Conservation (phyloP, 129 eudicot genomes). For the Artemisia argyi region DNA sequence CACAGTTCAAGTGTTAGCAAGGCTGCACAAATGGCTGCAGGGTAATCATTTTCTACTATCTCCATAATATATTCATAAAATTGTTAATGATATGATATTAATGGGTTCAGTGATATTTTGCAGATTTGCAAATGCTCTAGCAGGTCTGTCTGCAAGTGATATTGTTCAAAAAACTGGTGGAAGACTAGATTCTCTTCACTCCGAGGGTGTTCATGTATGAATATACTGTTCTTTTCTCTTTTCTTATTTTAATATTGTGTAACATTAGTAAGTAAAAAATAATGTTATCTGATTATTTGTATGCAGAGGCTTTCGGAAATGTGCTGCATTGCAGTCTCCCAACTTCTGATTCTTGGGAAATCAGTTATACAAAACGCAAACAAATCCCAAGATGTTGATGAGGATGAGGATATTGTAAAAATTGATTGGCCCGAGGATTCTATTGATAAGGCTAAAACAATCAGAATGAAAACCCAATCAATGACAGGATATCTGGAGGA, state of each 20-base stretch:
- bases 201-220: slow-evolving; percentile 95
- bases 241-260: background rate
- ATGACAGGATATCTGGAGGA: slow-evolving; percentile 73
- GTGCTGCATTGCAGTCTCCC: slow-evolving; percentile 92
- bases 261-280: background rate
- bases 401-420: slow-evolving; percentile 47
- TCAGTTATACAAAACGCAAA: slow-evolving; percentile 68
- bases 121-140: slow-evolving; percentile 87
- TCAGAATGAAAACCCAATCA: slow-evolving; percentile 62
- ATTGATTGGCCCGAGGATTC: slow-evolving; percentile 94
- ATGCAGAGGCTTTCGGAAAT: slow-evolving; percentile 93
- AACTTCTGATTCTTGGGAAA: slow-evolving; percentile 74
- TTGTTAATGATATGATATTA: background rate
- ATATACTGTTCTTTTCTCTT: background rate
- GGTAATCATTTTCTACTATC: slow-evolving; percentile 43
- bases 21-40: slow-evolving; percentile 98
- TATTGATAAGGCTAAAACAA: slow-evolving; percentile 76
- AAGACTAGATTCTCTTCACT: slow-evolving; percentile 92
- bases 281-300: background rate
- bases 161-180: slow-evolving; percentile 76
- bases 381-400: slow-evolving; percentile 47
- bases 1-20: slow-evolving; percentile 80
- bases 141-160: slow-evolving; percentile 75
- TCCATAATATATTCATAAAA: no score
- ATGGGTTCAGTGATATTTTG: slow-evolving; percentile 22